These are phyloP conservation scores for Aspergillus transmontanensis DNA, from an alignment of 2,329 filamentous ascomycete species.

Conservation along the genomic window DNA sequence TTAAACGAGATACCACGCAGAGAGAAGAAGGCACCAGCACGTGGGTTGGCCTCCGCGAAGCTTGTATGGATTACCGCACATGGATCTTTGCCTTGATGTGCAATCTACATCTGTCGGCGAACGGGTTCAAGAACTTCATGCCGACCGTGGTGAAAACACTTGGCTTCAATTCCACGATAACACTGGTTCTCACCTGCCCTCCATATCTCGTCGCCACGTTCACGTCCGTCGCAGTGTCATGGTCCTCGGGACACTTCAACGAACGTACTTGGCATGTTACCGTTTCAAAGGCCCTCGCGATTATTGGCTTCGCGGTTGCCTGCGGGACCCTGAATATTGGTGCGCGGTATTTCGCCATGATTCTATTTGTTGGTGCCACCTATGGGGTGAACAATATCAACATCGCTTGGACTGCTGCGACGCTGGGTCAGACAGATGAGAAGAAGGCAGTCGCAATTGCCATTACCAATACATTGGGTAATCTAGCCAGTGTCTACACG, in stretches of 20 bases:
- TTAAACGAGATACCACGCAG: slow-evolving; percentile 56
- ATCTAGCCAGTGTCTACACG: slow-evolving; percentile 44
- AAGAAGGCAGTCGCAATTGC: slow-evolving; percentile 48
- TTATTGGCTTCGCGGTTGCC: slow-evolving; percentile 35
- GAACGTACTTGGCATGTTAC: slow-evolving; percentile 36
- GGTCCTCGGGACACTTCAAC: slow-evolving; percentile 51
- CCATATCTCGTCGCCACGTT: slow-evolving; percentile 55
- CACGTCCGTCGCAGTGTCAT: slow-evolving; percentile 51
- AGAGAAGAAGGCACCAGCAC: slow-evolving; percentile 49
- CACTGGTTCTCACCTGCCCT: slow-evolving; percentile 54
- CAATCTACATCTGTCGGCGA: slow-evolving; percentile 58
- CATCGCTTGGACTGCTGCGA: slow-evolving; percentile 46
- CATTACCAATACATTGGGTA: slow-evolving; percentile 47
- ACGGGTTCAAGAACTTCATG: slow-evolving; percentile 51
- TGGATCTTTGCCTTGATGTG: slow-evolving; percentile 60
- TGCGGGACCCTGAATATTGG: slow-evolving; percentile 31
- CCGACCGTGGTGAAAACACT: slow-evolving; percentile 50
- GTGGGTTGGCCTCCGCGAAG: slow-evolving; percentile 51
- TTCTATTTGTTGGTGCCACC: slow-evolving; percentile 34
- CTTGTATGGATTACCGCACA: slow-evolving; percentile 53
- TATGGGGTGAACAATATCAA: slow-evolving; percentile 45
- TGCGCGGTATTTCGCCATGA: slow-evolving; percentile 34
- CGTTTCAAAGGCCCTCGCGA: slow-evolving; percentile 25
- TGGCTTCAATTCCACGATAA: slow-evolving; percentile 51
- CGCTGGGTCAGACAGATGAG: slow-evolving; percentile 45